Evolutionary conservation across 2,329 filamentous ascomycete species (phyloP), one percentile per base, ranked within the genome.

Genomic region (Teratosphaeriaceae sp.): DNA sequence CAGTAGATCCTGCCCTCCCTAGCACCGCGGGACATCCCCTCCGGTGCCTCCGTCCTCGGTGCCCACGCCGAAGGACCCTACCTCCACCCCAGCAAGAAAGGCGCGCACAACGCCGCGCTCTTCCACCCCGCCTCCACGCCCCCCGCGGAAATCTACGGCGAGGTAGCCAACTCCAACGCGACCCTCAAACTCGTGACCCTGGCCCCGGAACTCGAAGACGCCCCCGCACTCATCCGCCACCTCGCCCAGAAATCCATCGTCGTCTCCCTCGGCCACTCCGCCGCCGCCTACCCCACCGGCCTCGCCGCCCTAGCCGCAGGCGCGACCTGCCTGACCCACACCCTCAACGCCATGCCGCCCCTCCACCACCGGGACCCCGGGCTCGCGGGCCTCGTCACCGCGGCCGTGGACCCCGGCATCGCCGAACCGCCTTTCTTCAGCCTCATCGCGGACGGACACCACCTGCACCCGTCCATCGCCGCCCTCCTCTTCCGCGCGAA

Each of bases 1-100:
- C 48, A 70, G 44, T 51, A 60, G 71, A 70, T 74, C 29, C 64
- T 77, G 3, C 72, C 74, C 1, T 66, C 61, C 18, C 61, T 76
- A 3, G 55, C 51, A 18, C 72, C 74, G 12, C 62, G 66, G 18
- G 53, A 63, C 9, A 66, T 71, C 38, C 46, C 62, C 8, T 50
- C 57, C 12, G 66, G 66, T 3, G 74, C 75, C n/a, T 66, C 69
- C 15, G 63, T 78, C 5, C 66, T 78, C 1, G 75, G 75, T 22
- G 73, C 73, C n/a, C 75, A 78, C 52, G 65, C 67, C 15, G 75
- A 78, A 66, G 75, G 75, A 2, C 75, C 75, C 6, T 78, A 74
- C 51, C 67, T 79, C 5, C 65, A 71, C 45, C 67, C 71, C 1
- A 58, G 61, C 33, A 78, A 77, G 54, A 74, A 72, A 54, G 75